These are phyloP conservation scores for Lipomyces sp. DNA, from an alignment of 805 yeast species.

Conservation along the genomic window DNA sequence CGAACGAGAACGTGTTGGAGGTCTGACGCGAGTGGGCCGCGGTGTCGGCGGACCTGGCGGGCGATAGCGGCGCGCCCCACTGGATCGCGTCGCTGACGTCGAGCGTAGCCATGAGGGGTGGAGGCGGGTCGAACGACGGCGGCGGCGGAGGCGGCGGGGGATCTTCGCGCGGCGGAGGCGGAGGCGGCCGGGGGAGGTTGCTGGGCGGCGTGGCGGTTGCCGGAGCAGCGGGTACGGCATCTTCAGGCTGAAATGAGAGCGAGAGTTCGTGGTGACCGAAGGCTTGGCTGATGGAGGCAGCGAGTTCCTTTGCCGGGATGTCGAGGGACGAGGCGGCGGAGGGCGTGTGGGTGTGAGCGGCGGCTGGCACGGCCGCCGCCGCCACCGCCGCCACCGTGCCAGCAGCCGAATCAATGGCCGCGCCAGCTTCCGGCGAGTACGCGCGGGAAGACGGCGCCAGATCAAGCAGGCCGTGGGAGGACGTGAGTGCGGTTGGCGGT, in stretches of 20 bases:
- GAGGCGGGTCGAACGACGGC: neutral
- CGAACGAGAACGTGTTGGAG: slow-evolving; percentile 16
- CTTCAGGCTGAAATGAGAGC: neutral
- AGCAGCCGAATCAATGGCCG: too few species aligned
- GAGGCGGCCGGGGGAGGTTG: neutral
- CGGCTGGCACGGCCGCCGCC: too few species aligned
- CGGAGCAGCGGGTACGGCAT: neutral
- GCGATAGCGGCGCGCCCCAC: too few species aligned
- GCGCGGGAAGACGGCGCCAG: too few species aligned
- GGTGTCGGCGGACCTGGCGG: neutral
- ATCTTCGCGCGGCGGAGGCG: neutral
- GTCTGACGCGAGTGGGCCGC: neutral
- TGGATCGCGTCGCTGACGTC: too few species aligned
- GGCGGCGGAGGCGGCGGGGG: slow-evolving; percentile 8
- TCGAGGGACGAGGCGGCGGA: neutral
- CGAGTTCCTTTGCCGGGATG: neutral
- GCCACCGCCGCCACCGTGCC: too few species aligned
- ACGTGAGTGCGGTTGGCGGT: too few species aligned
- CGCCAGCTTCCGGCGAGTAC: too few species aligned
- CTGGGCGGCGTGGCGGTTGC: neutral
- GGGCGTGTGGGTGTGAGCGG: too few species aligned
- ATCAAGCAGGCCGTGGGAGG: too few species aligned
- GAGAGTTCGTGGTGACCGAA: too few species aligned
- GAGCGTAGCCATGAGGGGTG: neutral
- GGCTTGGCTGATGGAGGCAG: too few species aligned